Evolutionary conservation across 2,329 filamentous ascomycete genomes (phyloP).

Genomic region (Neobulgaria alba): DNA sequence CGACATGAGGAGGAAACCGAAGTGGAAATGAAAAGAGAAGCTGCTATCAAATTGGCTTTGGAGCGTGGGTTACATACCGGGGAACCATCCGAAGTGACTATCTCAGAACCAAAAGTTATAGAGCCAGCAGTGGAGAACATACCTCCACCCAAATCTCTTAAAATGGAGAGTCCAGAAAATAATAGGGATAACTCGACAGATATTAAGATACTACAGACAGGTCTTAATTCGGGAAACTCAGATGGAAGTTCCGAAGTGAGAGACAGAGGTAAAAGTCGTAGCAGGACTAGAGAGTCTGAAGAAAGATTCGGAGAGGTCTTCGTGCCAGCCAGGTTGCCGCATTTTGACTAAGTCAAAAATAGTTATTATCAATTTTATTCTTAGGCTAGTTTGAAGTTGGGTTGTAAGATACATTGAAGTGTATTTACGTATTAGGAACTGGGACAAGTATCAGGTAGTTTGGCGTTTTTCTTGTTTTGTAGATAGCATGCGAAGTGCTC

Average conservation of each 20-base stretch:
- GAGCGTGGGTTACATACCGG: conserved; percentile 36
- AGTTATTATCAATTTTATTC: neutral
- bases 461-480: too few species aligned
- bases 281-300: conserved; percentile 4
- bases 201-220: conserved; percentile 8
- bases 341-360: conserved; percentile 33
- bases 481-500: neutral
- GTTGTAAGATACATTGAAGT: neutral
- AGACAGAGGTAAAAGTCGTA: too few species aligned
- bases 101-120: conserved; percentile 17
- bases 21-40: conserved; percentile 43
- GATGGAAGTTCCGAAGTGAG: neutral
- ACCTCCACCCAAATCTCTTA: neutral
- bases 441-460: too few species aligned
- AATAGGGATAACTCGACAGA: neutral
- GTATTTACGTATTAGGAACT: too few species aligned
- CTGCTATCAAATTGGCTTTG: conserved; percentile 42
- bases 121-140: conserved; percentile 6
- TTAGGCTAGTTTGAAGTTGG: neutral
- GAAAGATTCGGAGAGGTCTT: conserved; percentile 33
- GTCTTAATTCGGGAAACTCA: too few species aligned
- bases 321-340: conserved; percentile 50
- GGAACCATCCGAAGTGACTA: conserved; percentile 29
- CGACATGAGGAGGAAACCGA: conserved; percentile 42
- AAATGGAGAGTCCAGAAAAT: neutral